Percentiles rank a stretch among this genome's conserved stretches.
Evolutionary conservation across 768 basidiomycete species (phyloP).

Genomic region (Suillus spraguei): DNA sequence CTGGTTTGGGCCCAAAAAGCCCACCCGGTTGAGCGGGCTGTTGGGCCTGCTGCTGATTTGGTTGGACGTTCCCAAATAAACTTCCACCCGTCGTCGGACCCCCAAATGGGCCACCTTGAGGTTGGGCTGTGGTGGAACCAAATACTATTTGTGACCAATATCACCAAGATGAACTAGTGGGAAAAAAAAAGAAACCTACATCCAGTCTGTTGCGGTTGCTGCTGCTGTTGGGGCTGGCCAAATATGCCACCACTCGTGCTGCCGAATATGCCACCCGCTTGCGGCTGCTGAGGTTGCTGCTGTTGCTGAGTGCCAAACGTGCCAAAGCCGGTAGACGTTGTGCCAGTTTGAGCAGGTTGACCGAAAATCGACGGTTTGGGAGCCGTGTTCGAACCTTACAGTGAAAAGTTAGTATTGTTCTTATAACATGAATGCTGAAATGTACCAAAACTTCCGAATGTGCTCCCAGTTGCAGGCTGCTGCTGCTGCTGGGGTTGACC

Average conservation of each 20-base stretch:
- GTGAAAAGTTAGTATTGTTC: not conserved
- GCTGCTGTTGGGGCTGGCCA: conserved; percentile 38
- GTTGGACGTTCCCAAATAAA: conserved; percentile 39
- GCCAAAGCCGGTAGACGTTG: conserved; percentile 40
- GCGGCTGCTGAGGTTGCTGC: conserved; percentile 24
- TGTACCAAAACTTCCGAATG: conserved; percentile 46
- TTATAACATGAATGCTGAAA: conserved; percentile 5
- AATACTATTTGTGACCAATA: not conserved
- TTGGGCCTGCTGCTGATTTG: conserved; percentile 39
- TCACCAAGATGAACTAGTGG: not conserved
- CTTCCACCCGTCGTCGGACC: conserved; percentile 26
- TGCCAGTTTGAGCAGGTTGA: conserved; percentile 39
- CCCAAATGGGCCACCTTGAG: conserved; percentile 23
- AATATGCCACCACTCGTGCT: conserved; percentile 29
- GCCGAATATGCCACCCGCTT: conserved; percentile 31
- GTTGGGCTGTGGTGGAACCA: conserved; percentile 34
- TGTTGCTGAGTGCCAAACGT: conserved; percentile 28
- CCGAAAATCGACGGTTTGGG: conserved; percentile 54
- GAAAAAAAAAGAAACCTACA: conserved; percentile 38
- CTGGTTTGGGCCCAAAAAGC: conserved; percentile 34
- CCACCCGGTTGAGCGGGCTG: conserved; percentile 34
- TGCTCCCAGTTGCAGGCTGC: conserved; percentile 25
- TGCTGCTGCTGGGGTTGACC: conserved; percentile 41
- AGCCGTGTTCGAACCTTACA: conserved; percentile 34
- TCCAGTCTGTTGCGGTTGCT: conserved; percentile 42